Evolutionary conservation across 805 yeast genomes (phyloP).

Genomic region (Wickerhamiella alocasiicola): DNA sequence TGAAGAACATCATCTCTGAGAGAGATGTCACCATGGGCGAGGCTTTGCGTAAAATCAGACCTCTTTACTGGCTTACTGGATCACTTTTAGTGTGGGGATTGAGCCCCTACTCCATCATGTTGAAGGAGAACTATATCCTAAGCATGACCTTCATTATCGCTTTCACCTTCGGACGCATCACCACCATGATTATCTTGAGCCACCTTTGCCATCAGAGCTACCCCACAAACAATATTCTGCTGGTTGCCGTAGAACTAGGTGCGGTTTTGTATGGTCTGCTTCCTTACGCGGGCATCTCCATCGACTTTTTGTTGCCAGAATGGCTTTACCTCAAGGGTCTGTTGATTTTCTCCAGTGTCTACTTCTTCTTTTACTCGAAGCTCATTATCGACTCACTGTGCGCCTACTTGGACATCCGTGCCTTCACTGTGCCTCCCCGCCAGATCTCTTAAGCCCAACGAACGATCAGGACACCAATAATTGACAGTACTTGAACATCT

Average conservation of each 20-base stretch:
- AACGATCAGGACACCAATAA: neutral
- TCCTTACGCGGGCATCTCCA: conserved; percentile 40
- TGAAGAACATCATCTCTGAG: conserved; percentile 35
- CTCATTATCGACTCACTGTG: conserved; percentile 68
- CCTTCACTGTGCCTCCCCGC: conserved; percentile 43
- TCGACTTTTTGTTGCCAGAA: conserved; percentile 21
- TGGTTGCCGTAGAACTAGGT: conserved; percentile 33
- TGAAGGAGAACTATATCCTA: conserved; percentile 39
- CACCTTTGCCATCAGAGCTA: conserved; percentile 74
- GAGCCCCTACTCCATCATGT: conserved; percentile 37
- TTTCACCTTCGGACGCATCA: conserved; percentile 75
- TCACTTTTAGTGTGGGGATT: conserved; percentile 36
- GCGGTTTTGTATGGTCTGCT: conserved; percentile 30
- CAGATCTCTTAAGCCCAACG: neutral
- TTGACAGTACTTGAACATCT: too few species aligned
- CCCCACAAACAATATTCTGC: conserved; percentile 63
- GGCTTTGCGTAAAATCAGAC: conserved; percentile 36
- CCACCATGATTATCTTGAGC: conserved; percentile 48
- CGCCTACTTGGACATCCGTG: conserved; percentile 75
- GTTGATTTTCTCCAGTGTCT: conserved; percentile 57
- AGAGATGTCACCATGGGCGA: conserved; percentile 34
- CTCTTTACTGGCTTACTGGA: conserved; percentile 47
- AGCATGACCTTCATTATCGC: conserved; percentile 70
- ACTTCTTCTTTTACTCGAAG: conserved; percentile 52
- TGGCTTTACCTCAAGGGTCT: conserved; percentile 37